A percentile compares a stretch with the other conserved stretches of the same genome.
These are phyloP conservation scores for Albifimbria verrucaria DNA, from an alignment of 2,329 filamentous ascomycete genomes.

Conservation along the genomic window DNA sequence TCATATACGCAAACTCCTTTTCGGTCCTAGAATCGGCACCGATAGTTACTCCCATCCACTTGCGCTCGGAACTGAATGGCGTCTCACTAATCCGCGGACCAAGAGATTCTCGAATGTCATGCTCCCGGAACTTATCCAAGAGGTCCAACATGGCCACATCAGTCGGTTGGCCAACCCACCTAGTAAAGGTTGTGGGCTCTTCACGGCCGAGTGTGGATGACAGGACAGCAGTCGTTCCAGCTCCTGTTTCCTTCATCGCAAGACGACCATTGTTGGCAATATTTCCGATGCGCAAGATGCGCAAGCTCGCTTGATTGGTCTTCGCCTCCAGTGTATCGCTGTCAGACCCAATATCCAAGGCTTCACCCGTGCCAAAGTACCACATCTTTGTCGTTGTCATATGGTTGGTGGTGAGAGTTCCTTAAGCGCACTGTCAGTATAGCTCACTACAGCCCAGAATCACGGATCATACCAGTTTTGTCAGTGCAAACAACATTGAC, in stretches of 20 bases:
- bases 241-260: slow-evolving; percentile 65
- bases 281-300: slow-evolving; percentile 87
- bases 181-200: slow-evolving; percentile 63
- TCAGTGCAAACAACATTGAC: slow-evolving; percentile 99
- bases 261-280: slow-evolving; percentile 93
- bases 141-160: slow-evolving; percentile 97
- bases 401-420: slow-evolving; percentile 93
- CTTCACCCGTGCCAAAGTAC: slow-evolving; percentile 71
- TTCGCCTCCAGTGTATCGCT: slow-evolving; percentile 52
- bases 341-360: slow-evolving; percentile 52
- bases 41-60: slow-evolving; percentile 98
- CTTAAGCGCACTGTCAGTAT: slow-evolving; percentile 29
- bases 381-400: slow-evolving; percentile 98
- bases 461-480: slow-evolving; percentile 74
- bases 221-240: slow-evolving; percentile 71
- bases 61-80: slow-evolving; percentile 94
- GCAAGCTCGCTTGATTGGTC: slow-evolving; percentile 70
- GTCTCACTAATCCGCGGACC: slow-evolving; percentile 81
- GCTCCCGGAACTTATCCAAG: slow-evolving; percentile 84
- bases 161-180: slow-evolving; percentile 96
- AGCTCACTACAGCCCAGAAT: no score
- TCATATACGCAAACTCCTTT: slow-evolving; percentile 87
- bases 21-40: slow-evolving; percentile 57
- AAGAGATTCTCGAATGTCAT: slow-evolving; percentile 83
- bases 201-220: slow-evolving; percentile 72